phyloP scores from a whole-genome alignment of 352 stramenopile species.

The Plasmopara muralis region DNA sequence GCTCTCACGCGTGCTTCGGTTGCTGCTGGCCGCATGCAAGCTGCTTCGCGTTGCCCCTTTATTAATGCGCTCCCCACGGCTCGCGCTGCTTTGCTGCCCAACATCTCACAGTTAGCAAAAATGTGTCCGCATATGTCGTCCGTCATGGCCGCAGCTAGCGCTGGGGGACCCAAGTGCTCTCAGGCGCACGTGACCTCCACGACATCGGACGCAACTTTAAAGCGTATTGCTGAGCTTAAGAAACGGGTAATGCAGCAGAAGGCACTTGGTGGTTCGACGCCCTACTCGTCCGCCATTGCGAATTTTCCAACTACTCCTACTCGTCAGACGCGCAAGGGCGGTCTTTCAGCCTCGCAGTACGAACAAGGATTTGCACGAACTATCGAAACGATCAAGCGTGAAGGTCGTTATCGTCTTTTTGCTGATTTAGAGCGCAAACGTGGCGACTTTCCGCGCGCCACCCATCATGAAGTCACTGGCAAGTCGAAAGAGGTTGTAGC shows the following conservation, averaged over 20 bases:
- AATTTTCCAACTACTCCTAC: conserved; percentile 52
- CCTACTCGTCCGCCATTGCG: conserved; percentile 40
- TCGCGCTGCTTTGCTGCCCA: conserved; percentile 70
- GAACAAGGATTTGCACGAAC: conserved; percentile 64
- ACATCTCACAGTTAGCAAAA: conserved; percentile 80
- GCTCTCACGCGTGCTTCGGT: conserved; percentile 66
- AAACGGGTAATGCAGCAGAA: conserved; percentile 43
- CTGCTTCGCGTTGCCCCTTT: conserved; percentile 74
- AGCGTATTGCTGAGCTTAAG: conserved; percentile 69
- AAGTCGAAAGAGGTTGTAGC: conserved; percentile 79
- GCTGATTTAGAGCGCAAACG: conserved; percentile 83
- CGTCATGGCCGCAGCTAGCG: conserved; percentile 55
- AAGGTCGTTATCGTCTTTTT: conserved; percentile 85
- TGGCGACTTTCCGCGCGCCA: conserved; percentile 74
- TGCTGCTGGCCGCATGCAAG: conserved; percentile 58
- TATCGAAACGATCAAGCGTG: conserved; percentile 77
- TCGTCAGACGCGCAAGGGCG: conserved; percentile 52
- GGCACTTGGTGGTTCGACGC: conserved; percentile 17
- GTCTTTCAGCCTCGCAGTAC: conserved; percentile 54
- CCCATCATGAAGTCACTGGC: conserved; percentile 60
- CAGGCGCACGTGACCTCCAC: conserved; percentile 56
- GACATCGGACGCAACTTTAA: conserved; percentile 56
- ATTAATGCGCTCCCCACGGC: conserved; percentile 72
- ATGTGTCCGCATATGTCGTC: conserved; percentile 84
- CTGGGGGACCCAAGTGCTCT: conserved; percentile 36